Evolutionary conservation across 805 yeast species (phyloP).

Genomic region (Candida anglica): DNA sequence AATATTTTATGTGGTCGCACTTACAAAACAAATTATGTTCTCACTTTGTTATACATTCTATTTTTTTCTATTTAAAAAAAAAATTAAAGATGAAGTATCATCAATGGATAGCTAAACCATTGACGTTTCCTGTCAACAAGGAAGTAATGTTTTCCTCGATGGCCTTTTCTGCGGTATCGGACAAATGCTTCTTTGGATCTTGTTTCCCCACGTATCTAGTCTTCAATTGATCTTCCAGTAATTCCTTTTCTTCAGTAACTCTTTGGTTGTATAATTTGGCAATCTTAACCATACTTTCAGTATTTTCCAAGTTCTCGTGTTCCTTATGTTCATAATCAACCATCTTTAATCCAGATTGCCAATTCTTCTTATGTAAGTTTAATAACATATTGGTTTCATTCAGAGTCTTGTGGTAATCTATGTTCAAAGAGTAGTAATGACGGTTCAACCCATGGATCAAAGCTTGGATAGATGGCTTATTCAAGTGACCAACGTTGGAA

Average conservation of each 20-base stretch:
- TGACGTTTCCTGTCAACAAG: slow-evolving; percentile 82
- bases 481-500: slow-evolving; percentile 89
- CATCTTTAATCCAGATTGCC: slow-evolving; percentile 90
- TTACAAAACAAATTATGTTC: neutral
- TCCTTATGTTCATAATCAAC: slow-evolving; percentile 76
- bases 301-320: slow-evolving; percentile 65
- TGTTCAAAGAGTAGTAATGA: slow-evolving; percentile 92
- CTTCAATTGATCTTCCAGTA: slow-evolving; percentile 82
- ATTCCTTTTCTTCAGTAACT: slow-evolving; percentile 87
- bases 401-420: slow-evolving; percentile 89
- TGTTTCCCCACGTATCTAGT: slow-evolving; percentile 97
- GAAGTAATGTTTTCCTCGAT: slow-evolving; percentile 90
- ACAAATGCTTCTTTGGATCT: slow-evolving; percentile 96
- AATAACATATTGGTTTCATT: slow-evolving; percentile 91
- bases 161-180: slow-evolving; percentile 79
- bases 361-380: slow-evolving; percentile 89
- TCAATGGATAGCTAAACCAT: slow-evolving; percentile 80
- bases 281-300: slow-evolving; percentile 78
- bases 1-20: neutral
- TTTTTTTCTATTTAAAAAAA: no score
- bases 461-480: slow-evolving; percentile 96
- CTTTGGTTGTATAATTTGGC: slow-evolving; percentile 87
- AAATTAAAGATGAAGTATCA: neutral
- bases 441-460: slow-evolving; percentile 95
- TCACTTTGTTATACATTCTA: neutral